Conservation (phyloP, 2,329 filamentous ascomycete species). For the Sclerotinia nivalis region DNA sequence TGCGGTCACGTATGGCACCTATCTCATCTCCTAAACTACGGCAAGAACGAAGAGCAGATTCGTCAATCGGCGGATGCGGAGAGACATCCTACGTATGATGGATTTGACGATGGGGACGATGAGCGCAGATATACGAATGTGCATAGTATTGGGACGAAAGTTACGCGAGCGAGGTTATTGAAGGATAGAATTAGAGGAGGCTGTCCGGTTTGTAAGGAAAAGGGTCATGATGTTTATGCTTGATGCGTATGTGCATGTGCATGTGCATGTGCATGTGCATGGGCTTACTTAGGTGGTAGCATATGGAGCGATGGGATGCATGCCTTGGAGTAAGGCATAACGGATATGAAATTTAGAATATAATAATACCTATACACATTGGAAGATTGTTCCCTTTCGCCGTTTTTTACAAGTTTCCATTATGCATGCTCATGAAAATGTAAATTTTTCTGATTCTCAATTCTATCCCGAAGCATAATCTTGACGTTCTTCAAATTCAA, state of each 20-base stretch:
- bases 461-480: too few species aligned
- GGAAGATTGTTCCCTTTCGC: not conserved
- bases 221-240: conserved; percentile 12
- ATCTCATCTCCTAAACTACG: conserved; percentile 62
- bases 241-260: not conserved
- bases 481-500: not conserved
- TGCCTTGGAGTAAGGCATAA: conserved; percentile 5
- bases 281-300: not conserved
- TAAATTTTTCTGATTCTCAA: not conserved
- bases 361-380: conserved; percentile 15
- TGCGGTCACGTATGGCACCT: conserved; percentile 84
- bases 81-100: conserved; percentile 44
- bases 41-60: conserved; percentile 40
- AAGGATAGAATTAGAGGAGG: conserved; percentile 67
- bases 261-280: not conserved
- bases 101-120: conserved; percentile 47
- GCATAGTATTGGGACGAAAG: conserved; percentile 78
- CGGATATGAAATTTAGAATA: conserved; percentile 23
- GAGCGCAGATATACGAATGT: conserved; percentile 48
- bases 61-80: conserved; percentile 42
- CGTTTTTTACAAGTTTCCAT: not conserved
- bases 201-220: conserved; percentile 57
- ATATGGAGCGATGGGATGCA: not conserved
- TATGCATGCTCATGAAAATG: not conserved
- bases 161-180: conserved; percentile 79